Evolutionary conservation across 2,329 filamentous ascomycete species (phyloP).

Genomic region (Tolypocladium amazonense): DNA sequence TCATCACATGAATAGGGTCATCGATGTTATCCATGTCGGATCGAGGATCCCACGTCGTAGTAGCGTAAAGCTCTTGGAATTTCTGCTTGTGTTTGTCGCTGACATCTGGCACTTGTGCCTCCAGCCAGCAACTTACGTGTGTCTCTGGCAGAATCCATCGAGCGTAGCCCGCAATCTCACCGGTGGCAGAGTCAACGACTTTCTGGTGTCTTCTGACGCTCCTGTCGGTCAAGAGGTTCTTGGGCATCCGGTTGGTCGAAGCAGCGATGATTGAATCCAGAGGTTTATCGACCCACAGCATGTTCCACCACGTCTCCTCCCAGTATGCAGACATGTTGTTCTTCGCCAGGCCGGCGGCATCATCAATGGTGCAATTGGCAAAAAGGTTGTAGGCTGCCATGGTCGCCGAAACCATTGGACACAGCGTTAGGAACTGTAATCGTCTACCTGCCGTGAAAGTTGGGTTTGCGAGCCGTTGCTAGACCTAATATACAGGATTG

Average conservation of each 20-base stretch:
- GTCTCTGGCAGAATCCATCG: background rate
- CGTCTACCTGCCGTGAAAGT: too few species aligned
- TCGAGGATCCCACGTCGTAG: background rate
- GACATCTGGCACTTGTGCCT: background rate
- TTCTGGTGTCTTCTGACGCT: background rate
- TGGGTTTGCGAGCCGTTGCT: too few species aligned
- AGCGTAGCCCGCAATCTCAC: background rate
- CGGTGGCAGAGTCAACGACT: background rate
- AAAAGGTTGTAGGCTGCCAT: background rate
- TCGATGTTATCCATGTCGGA: background rate
- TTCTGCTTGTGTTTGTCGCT: background rate
- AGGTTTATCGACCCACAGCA: background rate
- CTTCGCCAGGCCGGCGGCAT: background rate
- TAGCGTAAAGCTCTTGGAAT: background rate
- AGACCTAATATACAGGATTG: too few species aligned
- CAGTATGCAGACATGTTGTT: background rate
- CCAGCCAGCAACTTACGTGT: background rate
- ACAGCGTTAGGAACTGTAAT: background rate
- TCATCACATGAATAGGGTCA: background rate
- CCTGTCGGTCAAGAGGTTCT: background rate
- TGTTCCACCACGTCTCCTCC: background rate
- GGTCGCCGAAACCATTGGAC: background rate
- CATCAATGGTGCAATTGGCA: background rate
- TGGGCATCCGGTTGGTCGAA: background rate
- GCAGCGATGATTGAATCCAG: background rate